Base-by-base conservation (phyloP, 257 asterid species). In the Petunia axillaris region DNA sequence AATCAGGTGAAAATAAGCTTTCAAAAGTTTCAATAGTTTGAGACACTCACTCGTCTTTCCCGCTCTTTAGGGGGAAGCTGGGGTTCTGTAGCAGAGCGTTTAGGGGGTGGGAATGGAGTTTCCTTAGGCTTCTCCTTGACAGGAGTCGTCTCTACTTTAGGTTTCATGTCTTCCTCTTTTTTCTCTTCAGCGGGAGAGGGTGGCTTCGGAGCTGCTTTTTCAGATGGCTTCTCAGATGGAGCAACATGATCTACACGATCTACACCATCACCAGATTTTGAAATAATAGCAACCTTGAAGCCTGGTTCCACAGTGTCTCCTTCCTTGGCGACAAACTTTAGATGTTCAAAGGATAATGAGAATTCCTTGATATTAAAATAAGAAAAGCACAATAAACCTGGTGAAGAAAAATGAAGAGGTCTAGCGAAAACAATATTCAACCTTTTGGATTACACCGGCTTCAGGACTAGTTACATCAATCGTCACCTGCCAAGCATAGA, bases 241-340 rank as follows among this genome's bases (percentile, higher is more conserved):
- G 98, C 93, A 86, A 90, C 98, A 82, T 91, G 97, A 58, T 93
- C 85, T 55, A 64, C 95, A 85, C 89, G 95, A 46, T 93, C 85
- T 50, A 60, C 95, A 84, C 91, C 97, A 84, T 91, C 98, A 81
- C 87, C 94, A 52, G 98, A 92, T 87, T 88, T 96, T 80, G 99
- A 92, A 86, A 94, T 96, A 79, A 96, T 86, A 15, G 99, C 99
- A 71, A 96, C 87, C 90, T 89, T 90, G 64, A 93, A 85, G 75
- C 98, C 99, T 83, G 99, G 99, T 82, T 91, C 98, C 82, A 96
- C 98, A 3, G 97, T 96, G 76, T 96, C 98, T 52, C 99, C 99
- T 87, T 96, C 98, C 87, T 91, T 94, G 71, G 97, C 98, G 62
- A 91, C 80, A 83, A 90, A 87, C 99, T 96, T 84, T 46, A 63